These are phyloP conservation scores for Leccinum subspadiceum DNA, from an alignment of 1,284 basidiomycete species.

Conservation along the genomic window DNA sequence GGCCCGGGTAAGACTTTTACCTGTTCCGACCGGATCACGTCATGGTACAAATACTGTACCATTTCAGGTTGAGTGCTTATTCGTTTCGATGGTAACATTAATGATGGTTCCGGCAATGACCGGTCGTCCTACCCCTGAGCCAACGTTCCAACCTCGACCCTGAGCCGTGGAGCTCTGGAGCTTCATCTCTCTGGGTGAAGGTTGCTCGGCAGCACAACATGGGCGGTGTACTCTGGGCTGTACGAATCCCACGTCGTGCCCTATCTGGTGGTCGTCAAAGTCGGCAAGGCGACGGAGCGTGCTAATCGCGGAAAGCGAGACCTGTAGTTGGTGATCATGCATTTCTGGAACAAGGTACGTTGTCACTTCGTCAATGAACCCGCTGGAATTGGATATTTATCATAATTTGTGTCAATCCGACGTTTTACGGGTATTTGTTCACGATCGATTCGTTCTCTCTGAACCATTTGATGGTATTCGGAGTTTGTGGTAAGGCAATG, in stretches of 20 bases:
- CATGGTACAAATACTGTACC: no score
- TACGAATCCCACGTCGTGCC: slow-evolving; percentile 95
- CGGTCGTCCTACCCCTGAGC: slow-evolving; percentile 73
- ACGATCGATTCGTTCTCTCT: no score
- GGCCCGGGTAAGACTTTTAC: no score
- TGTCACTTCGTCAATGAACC: slow-evolving; percentile 79
- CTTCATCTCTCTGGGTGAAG: slow-evolving; percentile 95
- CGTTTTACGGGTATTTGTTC: slow-evolving; percentile 97
- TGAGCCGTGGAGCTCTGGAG: slow-evolving; percentile 71
- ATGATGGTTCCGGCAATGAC: slow-evolving; percentile 94
- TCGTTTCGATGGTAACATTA: slow-evolving; percentile 78
- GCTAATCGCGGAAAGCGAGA: slow-evolving; percentile 98
- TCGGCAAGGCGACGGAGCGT: slow-evolving; percentile 94
- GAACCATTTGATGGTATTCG: no score
- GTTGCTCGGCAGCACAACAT: slow-evolving; percentile 92
- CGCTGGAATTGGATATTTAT: slow-evolving; percentile 95
- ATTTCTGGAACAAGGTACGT: slow-evolving; percentile 80
- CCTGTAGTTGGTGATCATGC: slow-evolving; percentile 94
- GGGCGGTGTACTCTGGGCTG: slow-evolving; percentile 93
- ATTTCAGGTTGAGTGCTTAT: no score
- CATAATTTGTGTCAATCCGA: slow-evolving; percentile 99
- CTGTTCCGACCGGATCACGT: no score
- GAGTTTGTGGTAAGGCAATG: no score
- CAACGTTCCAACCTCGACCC: slow-evolving; percentile 75
- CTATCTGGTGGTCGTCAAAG: slow-evolving; percentile 94